Conservation (phyloP, 2,329 filamentous ascomycete genomes). For the Teratosphaeria pseudoeucalypti region DNA sequence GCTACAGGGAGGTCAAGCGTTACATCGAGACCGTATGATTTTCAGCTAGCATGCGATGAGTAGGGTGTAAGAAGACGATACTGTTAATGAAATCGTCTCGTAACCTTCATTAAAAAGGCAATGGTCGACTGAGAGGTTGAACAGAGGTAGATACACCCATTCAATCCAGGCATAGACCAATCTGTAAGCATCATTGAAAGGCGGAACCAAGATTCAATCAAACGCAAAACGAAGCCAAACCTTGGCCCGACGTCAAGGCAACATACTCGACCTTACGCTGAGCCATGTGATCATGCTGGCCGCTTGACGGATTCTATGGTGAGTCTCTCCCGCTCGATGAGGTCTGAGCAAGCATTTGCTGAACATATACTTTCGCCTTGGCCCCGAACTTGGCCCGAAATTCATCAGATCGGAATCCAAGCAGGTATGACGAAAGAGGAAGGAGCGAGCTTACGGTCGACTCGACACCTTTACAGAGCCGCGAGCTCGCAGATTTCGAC, state of each 20-base stretch:
- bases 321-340: background rate
- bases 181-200: background rate
- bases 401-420: background rate
- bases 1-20: conserved; percentile 26
- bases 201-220: background rate
- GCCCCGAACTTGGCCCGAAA: background rate
- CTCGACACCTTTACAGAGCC: background rate
- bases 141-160: background rate
- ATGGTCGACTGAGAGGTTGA: background rate
- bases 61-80: background rate
- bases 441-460: background rate
- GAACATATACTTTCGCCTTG: background rate
- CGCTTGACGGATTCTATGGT: background rate
- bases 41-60: background rate
- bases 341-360: background rate
- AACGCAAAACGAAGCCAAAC: background rate
- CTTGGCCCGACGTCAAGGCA: background rate
- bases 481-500: background rate
- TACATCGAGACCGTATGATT: conserved; percentile 30
- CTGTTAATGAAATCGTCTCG: background rate
- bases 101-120: background rate
- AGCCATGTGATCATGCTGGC: background rate
- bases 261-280: background rate
- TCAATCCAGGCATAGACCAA: background rate
- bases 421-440: background rate